Evolutionary conservation across 1,284 basidiomycete species (phyloP).

Genomic region (Vanrija humicola): DNA sequence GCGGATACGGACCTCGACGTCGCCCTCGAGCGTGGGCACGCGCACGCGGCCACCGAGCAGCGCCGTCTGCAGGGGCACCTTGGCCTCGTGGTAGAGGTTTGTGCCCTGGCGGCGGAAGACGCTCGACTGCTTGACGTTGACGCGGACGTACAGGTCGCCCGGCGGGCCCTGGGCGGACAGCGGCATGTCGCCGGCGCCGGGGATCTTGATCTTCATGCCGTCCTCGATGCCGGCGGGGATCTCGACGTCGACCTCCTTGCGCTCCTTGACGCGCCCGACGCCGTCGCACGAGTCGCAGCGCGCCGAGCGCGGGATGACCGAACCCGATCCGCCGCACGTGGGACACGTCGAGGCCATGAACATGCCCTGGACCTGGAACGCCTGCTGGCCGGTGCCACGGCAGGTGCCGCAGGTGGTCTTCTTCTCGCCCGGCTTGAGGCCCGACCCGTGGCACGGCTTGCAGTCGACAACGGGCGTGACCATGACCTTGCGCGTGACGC

Average conservation of each 20-base stretch:
- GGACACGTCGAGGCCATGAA: constrained; percentile 93
- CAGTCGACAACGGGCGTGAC: constrained; percentile 83
- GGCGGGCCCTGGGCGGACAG: constrained; percentile 67
- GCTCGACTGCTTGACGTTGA: constrained; percentile 78
- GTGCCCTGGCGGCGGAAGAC: constrained; percentile 86
- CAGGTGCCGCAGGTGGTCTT: constrained; percentile 76
- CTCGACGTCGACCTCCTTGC: constrained; percentile 74
- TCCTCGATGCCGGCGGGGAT: constrained; percentile 94
- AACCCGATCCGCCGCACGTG: constrained; percentile 78
- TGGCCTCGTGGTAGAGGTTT: constrained; percentile 86
- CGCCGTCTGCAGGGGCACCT: constrained; percentile 87
- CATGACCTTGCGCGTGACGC: constrained; percentile 71
- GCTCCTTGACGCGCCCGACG: constrained; percentile 78
- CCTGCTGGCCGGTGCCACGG: constrained; percentile 79
- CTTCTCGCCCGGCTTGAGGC: constrained; percentile 82
- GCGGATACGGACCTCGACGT: constrained; percentile 91
- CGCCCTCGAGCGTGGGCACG: constrained; percentile 92
- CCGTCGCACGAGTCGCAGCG: constrained; percentile 81
- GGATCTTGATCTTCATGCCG: constrained; percentile 86
- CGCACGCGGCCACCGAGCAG: constrained; percentile 86
- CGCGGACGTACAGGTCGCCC: constrained; percentile 84
- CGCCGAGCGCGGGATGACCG: constrained; percentile 70
- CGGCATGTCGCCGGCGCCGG: constrained; percentile 80
- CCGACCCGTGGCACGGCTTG: constrained; percentile 75
- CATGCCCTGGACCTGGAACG: constrained; percentile 94